phyloP scores from a whole-genome alignment of 164 flowering plant species.

The Magnolia changhungtana region DNA sequence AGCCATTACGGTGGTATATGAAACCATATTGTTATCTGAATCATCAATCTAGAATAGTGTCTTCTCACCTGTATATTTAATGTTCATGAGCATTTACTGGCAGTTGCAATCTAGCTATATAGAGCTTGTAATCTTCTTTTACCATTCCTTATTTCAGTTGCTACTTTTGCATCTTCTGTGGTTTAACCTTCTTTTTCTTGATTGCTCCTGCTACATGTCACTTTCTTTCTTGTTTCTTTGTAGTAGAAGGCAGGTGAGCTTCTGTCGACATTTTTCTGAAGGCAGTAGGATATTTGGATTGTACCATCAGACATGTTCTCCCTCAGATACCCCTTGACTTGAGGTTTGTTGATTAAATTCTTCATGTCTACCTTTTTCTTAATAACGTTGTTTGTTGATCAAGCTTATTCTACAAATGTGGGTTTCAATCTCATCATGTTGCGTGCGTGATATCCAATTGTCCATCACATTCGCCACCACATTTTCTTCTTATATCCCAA shows the following conservation, averaged over 20 bases:
- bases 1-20: background rate
- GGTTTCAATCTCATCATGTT: too few species aligned
- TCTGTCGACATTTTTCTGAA: constrained; percentile 77
- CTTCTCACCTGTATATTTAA: background rate
- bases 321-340: constrained; percentile 70
- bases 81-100: background rate
- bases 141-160: background rate
- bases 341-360: constrained; percentile 43
- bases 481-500: too few species aligned
- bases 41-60: background rate
- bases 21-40: background rate
- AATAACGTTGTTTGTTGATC: too few species aligned
- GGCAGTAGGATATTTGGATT: constrained; percentile 95
- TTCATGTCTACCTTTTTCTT: background rate
- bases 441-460: too few species aligned
- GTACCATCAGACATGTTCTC: constrained; percentile 74
- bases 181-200: background rate
- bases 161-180: background rate
- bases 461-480: too few species aligned
- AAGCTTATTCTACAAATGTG: too few species aligned
- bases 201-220: background rate
- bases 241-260: constrained; percentile 70
- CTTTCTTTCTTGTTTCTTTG: background rate
- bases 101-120: background rate
- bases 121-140: background rate